phyloP scores from a whole-genome alignment of 345 rosid genomes.

The Eucalyptus victrix region DNA sequence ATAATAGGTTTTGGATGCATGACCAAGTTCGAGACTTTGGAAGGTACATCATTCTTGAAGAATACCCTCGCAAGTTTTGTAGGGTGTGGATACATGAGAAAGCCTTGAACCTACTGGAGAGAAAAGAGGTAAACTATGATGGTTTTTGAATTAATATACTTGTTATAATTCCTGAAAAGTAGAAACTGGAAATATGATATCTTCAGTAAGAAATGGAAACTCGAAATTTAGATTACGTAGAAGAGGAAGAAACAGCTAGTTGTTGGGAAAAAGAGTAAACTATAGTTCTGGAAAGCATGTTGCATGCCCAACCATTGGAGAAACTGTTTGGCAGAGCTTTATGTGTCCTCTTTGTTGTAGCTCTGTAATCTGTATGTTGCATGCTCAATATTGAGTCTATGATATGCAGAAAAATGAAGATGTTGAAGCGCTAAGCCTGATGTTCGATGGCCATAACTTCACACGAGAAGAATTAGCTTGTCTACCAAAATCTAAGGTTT shows the following conservation, averaged over 20 bases:
- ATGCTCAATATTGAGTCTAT: not conserved
- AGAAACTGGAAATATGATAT: too few relatives aligned
- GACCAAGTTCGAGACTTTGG: not conserved
- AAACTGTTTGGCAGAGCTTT: accelerated
- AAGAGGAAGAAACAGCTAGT: not conserved
- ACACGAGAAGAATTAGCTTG: too few relatives aligned
- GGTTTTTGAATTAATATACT: not conserved
- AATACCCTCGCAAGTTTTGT: not conserved
- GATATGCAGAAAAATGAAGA: not conserved
- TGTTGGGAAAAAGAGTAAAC: not conserved
- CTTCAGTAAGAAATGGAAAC: too few relatives aligned
- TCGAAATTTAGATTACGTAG: not conserved
- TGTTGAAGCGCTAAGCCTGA: not conserved
- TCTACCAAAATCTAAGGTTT: not conserved
- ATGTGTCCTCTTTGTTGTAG: not conserved
- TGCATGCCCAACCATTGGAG: not conserved
- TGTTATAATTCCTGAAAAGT: not conserved
- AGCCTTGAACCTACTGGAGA: not conserved
- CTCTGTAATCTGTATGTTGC: not conserved
- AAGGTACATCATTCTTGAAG: not conserved
- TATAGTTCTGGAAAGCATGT: not conserved
- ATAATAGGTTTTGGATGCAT: not conserved
- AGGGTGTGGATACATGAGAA: not conserved
- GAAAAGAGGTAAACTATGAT: not conserved
- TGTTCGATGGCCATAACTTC: not conserved